Evolutionary conservation across 805 yeast genomes (phyloP), one percentile per base, ranked within the genome.

Genomic region (Tetrapisispora arboricola): DNA sequence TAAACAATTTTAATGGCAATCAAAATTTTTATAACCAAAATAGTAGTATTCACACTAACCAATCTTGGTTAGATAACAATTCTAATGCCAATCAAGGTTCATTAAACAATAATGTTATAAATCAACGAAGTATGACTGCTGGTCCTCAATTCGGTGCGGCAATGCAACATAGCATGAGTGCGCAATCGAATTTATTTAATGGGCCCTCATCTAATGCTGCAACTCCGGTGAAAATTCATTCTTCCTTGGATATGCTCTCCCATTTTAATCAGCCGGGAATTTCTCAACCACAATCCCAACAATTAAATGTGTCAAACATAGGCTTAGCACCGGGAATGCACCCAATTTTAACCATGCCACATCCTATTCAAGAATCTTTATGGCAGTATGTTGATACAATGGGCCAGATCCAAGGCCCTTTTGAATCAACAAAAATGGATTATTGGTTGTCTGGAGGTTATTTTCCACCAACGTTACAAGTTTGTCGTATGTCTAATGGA

Each of bases 331-430:
- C 36, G 4, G 37, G 37, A 11, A 24, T 34, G 20, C 37, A 22
- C 8, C 37, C 37, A 4, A 22, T n/a, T 16, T 21, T 22, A 16
- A 16, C 16, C 3, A 24, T 34, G 29, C 27, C 29, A 21, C 15
- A 21, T 10, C 20, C 42, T 8, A 1, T 63, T 70, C 4, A 63
- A 59, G 60, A 65, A 40, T 70, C 81, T 42, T 67, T 70, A 38
- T 86, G 96, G 96, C 65, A 67, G 41, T 86, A 86, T 59, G 64
- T 79, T 39, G 96, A 86, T 58, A 73, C 83, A 0, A 63, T 70
- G 39, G 84, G 83, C 10, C 68, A 64, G 37, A 75, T 76, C 41
- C 94, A 84, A 59, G 96, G 96, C n/a, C 95, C 96, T 2, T 86
- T 85, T 61, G 69, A 70, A 30, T 83, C 90, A 2, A 58, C 61